Base-by-base conservation (phyloP, 805 yeast species). In the Teunomyces funiuensis region DNA sequence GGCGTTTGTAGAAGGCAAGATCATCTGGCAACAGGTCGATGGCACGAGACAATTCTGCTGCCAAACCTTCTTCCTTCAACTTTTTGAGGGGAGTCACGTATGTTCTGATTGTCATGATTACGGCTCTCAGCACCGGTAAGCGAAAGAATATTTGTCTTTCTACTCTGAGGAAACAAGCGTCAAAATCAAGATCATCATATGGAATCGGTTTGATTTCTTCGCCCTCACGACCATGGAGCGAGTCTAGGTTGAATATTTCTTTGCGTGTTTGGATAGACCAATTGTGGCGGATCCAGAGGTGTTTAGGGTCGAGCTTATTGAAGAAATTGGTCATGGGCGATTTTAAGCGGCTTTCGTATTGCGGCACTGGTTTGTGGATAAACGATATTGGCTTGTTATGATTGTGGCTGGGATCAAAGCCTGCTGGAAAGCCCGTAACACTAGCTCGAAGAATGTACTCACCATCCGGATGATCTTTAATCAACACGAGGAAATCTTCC, bases 301-400 rank as follows among this genome's bases (percentile, higher is more conserved):
- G 77, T 22, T 73, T 67, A 3, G 77, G 73, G 48, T 72, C 69
- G 45, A 85, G 55, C 46, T 79, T 72, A 19, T 69, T 66, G 57
- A 85, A 85, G 55, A 80, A 85, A 50, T 73, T 74, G 53, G 78
- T 79, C 91, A 85, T 85, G 16, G 85, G 76, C 5, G 69, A 51
- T 55, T 77, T 73, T 31, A 85, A 65, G 47, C 79, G 73, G 15
- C 73, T 61, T 39, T 66, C 58, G 52, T 85, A 85, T 44, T 76
- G 77, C 0, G 93, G 95, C 2, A 85, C 90, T 0, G 90, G 90
- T 2, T 63, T 73, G 54, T 85, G 95, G 44, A 85, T 76, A 36
- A 57, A 64, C 0, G 85, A 76, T 28, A 85, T 60, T 2, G 83
- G 80, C 50, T 69, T 60, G 52, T 80, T 66, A 46, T 77, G 69